phyloP scores from a whole-genome alignment of 2,329 filamentous ascomycete genomes.

The Cladophialophora chaetospira region DNA sequence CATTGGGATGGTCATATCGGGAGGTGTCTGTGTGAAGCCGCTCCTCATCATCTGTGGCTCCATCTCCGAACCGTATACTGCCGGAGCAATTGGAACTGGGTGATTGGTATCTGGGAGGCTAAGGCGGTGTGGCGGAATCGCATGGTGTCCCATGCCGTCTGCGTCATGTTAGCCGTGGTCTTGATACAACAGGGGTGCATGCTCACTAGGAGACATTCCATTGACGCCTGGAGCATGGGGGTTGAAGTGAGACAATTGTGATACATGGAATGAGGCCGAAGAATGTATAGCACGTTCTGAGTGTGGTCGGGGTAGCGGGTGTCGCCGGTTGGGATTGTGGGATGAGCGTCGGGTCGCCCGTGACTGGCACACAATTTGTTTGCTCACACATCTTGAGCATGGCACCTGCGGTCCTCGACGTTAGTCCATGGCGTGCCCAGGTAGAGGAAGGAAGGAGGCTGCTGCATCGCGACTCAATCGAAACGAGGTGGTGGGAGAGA shows the following conservation, averaged over 20 bases:
- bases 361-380: constrained; percentile 34
- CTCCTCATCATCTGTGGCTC: constrained; percentile 28
- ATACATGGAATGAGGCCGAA: constrained; percentile 32
- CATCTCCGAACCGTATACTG: constrained; percentile 24
- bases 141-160: constrained; percentile 24
- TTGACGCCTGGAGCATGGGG: constrained; percentile 25
- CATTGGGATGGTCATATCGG: constrained; percentile 31
- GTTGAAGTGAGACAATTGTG: constrained; percentile 30
- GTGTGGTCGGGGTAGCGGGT: constrained; percentile 28
- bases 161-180: constrained; percentile 6
- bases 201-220: constrained; percentile 29
- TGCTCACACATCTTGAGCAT: constrained; percentile 35
- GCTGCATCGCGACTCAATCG: neutral
- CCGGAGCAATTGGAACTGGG: constrained; percentile 30
- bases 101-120: constrained; percentile 31
- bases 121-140: constrained; percentile 21
- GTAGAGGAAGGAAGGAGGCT: neutral
- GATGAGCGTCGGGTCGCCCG: constrained; percentile 33
- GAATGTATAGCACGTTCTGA: constrained; percentile 31
- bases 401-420: constrained; percentile 29
- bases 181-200: neutral
- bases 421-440: constrained; percentile 10
- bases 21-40: constrained; percentile 32
- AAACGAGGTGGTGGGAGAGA: neutral
- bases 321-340: constrained; percentile 31